phyloP scores from a whole-genome alignment of 257 asterid genomes.

The Nemophila menziesii region DNA sequence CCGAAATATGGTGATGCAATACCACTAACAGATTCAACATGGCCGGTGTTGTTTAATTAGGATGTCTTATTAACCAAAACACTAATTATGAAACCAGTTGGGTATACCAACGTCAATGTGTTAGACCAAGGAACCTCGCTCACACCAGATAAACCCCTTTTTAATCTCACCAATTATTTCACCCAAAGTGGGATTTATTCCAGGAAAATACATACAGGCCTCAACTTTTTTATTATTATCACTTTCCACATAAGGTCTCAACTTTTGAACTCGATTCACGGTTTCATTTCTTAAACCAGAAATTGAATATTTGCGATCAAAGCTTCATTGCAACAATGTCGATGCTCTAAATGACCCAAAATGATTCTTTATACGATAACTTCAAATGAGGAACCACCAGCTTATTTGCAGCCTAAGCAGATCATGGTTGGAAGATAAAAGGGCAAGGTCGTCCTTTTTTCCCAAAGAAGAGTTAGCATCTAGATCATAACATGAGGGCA shows the following conservation, averaged over 20 bases:
- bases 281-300: conserved; percentile 8
- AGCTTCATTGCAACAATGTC: conserved; percentile 12
- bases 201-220: conserved; percentile 81
- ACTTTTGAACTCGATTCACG: no score
- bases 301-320: conserved; percentile 9
- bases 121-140: conserved; percentile 64
- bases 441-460: conserved; percentile 63
- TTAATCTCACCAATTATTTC: conserved; percentile 54
- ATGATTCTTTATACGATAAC: no score
- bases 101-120: conserved; percentile 75
- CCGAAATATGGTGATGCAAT: conserved; percentile 81
- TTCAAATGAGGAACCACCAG: conserved; percentile 10
- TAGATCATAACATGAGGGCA: conserved; percentile 72
- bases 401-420: conserved; percentile 22
- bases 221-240: conserved; percentile 33
- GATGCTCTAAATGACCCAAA: conserved; percentile 16
- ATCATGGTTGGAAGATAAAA: conserved; percentile 44
- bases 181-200: conserved; percentile 51
- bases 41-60: conserved; percentile 51
- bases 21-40: conserved; percentile 71
- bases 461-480: conserved; percentile 37
- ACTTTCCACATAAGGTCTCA: conserved; percentile 29
- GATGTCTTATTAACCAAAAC: conserved; percentile 71
- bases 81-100: conserved; percentile 78
- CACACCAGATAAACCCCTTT: conserved; percentile 42